phyloP scores from a whole-genome alignment of 2,329 filamentous ascomycete species.

The Colletotrichum cordylinicola region DNA sequence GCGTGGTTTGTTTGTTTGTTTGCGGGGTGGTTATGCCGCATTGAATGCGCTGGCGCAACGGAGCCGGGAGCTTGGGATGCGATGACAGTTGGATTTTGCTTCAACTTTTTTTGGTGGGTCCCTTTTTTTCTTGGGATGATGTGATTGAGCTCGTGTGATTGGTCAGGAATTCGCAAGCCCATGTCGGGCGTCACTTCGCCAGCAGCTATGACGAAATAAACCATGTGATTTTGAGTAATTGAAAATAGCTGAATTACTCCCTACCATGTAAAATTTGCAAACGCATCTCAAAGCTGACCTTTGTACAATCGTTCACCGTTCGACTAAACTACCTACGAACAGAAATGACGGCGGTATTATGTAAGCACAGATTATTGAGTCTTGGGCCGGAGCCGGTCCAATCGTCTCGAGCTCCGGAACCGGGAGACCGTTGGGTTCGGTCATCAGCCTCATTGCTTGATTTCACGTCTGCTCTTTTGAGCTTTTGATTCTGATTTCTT shows the following conservation, averaged over 20 bases:
- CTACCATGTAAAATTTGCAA: background rate
- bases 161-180: background rate
- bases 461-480: no score
- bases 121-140: background rate
- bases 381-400: no score
- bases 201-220: background rate
- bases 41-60: background rate
- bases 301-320: background rate
- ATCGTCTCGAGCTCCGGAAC: no score
- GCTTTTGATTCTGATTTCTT: no score
- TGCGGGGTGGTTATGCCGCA: background rate
- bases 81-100: background rate
- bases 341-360: no score
- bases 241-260: background rate
- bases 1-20: background rate
- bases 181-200: background rate
- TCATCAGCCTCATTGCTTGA: no score
- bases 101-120: constrained; percentile 18
- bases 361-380: no score
- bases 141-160: background rate
- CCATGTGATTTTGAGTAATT: background rate
- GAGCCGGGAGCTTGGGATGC: constrained; percentile 3
- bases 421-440: no score
- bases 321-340: no score
- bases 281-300: background rate